Evolutionary conservation across 2,329 filamentous ascomycete species (phyloP), one percentile per base, ranked within the genome.

Genomic region (Penicillium sp.): DNA sequence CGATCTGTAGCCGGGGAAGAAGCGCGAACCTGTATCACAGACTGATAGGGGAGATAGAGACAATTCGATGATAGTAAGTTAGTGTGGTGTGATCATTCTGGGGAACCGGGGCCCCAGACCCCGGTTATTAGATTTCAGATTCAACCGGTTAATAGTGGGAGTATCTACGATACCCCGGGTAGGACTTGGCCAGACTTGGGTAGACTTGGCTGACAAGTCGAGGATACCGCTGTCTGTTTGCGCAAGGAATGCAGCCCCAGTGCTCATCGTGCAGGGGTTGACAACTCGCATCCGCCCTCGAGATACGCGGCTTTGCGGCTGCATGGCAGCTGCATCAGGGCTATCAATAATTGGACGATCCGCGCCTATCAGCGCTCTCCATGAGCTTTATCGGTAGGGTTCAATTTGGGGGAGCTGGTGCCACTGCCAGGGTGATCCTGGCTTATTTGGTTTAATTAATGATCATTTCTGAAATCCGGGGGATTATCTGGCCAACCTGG

Each of bases 281-380:
- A 42, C 31, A 33, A 48, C 36, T 49, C 22, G 28, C 46, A 49
- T n/a, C 16, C 37, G n/a, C 19, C 29, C 27, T 43, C 31, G 45
- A 45, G 46, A 49, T 41, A 41, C 51, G 49, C 51, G 52, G 53
- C 47, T 55, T 59, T 58, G 52, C 49, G 52, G 57, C 56, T 60
- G 56, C 52, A 58, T 33, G 49, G 41, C 19, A 45, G 41, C 4
- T 51, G 51, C 53, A 52, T 49, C 35, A 34, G 41, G 35, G 41
- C 36, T 38, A 42, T 47, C 43, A 46, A 51, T 54, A 41, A 61
- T 58, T 61, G 52, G 55, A 37, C 29, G 50, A 53, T 56, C 52
- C 44, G 40, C 57, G 55, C 57, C 58, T 59, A 60, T 60, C 56
- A 55, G 53, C n/a, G 29, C 5, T 30, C 18, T 44, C 25, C 4